A percentile compares a stretch with the other conserved stretches of the same genome.
phyloP scores from a whole-genome alignment of 495 filamentous ascomycete species.

The Penicillium desertorum region DNA sequence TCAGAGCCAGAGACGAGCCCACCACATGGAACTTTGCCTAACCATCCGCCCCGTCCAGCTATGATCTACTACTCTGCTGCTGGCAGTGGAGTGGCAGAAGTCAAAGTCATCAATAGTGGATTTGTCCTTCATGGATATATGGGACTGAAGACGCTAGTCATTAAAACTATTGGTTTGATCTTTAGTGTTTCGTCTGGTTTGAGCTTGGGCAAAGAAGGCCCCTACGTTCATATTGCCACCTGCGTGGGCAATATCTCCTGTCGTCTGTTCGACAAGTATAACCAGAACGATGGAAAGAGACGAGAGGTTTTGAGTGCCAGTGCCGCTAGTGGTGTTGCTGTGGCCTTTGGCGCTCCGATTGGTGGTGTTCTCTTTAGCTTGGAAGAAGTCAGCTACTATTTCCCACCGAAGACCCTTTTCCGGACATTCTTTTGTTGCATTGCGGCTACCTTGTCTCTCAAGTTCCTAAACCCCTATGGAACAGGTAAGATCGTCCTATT shows the following conservation, averaged over 20 bases:
- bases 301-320: conserved; percentile 91
- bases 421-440: conserved; percentile 99
- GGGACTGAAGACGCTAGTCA: conserved; percentile 79
- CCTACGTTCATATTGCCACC: conserved; percentile 95
- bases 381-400: conserved; percentile 96
- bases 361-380: conserved; percentile 91
- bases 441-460: conserved; percentile 81
- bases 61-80: conserved; percentile 96
- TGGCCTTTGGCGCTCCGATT: conserved; percentile 92
- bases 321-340: conserved; percentile 88
- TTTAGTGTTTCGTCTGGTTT: conserved; percentile 90
- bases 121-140: conserved; percentile 97
- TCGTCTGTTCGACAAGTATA: conserved; percentile 89
- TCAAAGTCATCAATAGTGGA: conserved; percentile 94
- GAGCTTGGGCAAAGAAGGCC: conserved; percentile 94
- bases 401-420: conserved; percentile 97
- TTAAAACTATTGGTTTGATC: conserved; percentile 82
- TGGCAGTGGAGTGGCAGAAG: conserved; percentile 94
- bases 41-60: conserved; percentile 51
- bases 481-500: conserved; percentile 97
- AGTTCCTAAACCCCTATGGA: conserved; percentile 94
- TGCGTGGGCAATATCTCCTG: conserved; percentile 96
- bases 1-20: conserved; percentile 32
- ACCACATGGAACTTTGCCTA: conserved; percentile 26
- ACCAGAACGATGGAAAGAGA: conserved; percentile 85